Evolutionary conservation across 1,284 basidiomycete species (phyloP).

Genomic region (Cryptococcus sp.): DNA sequence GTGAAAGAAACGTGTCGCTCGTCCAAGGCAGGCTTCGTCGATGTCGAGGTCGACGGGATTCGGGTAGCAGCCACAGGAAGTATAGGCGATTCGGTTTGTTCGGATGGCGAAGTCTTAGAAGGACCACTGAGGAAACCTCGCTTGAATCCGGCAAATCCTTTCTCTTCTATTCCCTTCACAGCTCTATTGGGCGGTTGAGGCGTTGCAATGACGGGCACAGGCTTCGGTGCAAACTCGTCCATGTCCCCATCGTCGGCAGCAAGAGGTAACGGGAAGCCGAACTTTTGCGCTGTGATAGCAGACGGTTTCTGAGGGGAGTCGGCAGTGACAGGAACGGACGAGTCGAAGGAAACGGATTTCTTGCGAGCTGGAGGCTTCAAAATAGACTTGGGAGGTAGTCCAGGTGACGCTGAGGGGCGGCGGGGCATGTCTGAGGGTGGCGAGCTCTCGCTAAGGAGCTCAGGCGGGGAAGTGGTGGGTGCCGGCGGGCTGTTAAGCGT

Average conservation of each 20-base stretch:
- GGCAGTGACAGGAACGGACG: conserved; percentile 39
- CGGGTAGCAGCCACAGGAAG: background rate
- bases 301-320: conserved; percentile 28
- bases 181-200: conserved; percentile 30
- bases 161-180: conserved; percentile 6
- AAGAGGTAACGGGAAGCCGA: conserved; percentile 35
- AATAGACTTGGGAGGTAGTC: conserved; percentile 34
- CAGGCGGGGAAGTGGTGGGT: background rate
- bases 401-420: conserved; percentile 1
- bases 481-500: background rate
- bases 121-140: conserved; percentile 33
- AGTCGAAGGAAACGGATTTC: conserved; percentile 49
- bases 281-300: conserved; percentile 1
- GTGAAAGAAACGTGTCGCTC: background rate
- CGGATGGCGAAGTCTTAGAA: background rate
- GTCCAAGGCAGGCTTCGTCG: background rate
- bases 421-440: background rate
- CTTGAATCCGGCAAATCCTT: conserved; percentile 43
- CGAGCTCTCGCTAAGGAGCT: conserved; percentile 8
- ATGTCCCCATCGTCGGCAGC: conserved; percentile 6
- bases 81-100: background rate
- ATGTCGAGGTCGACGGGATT: background rate
- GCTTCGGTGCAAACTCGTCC: conserved; percentile 19
- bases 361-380: conserved; percentile 43
- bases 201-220: conserved; percentile 37